Base-by-base conservation (phyloP, 495 filamentous ascomycete species). In the Lasiosphaeria miniovina region DNA sequence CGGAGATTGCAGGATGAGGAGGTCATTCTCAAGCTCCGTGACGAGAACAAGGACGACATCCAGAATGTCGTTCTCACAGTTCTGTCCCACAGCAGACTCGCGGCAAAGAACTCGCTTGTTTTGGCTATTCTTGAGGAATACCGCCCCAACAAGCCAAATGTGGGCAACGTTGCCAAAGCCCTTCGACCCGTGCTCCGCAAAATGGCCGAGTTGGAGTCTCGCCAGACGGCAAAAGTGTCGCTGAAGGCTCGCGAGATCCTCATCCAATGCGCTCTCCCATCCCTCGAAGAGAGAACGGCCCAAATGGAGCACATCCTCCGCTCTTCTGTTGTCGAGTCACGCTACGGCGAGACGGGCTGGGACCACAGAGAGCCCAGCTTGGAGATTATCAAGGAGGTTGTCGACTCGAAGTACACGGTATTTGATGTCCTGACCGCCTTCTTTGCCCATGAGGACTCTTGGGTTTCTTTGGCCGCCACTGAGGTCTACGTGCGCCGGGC, bases 261-360 rank as follows among this genome's bases (percentile, higher is more conserved):
- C 52, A 98, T 98, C 59, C 94, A 98, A 75, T 97, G 91, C 64
- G 93, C 94, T 36, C 82, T 98, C 69, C 94, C 94, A 0, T 98
- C 95, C 5, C 81, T 98, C 31, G 94, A 98, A 72, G 94, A 98
- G 81, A 84, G 94, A 63, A 87, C 90, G 6, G 84, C 88, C 38
- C 94, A 98, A 76, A 97, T 98, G 94, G 95, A 98, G 77, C 93
- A 97, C 74, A 98, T 98, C 65, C 83, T 98, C 36, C 90, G 93
- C 43, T 96, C 94, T 38, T 93, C 95, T 3, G 94, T 98, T n/a
- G 86, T 97, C 6, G 91, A 98, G 74, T 96, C 93, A 43, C 86
- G 90, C 65, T 98, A 98, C 70, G 94, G 94, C 36, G 94, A 98
- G 80, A 95, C 90, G 46, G 92, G 93, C 48, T 97, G 91, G 91